Evolutionary conservation across 2,329 filamentous ascomycete genomes (phyloP).

Genomic region (Botrytis fabae): DNA sequence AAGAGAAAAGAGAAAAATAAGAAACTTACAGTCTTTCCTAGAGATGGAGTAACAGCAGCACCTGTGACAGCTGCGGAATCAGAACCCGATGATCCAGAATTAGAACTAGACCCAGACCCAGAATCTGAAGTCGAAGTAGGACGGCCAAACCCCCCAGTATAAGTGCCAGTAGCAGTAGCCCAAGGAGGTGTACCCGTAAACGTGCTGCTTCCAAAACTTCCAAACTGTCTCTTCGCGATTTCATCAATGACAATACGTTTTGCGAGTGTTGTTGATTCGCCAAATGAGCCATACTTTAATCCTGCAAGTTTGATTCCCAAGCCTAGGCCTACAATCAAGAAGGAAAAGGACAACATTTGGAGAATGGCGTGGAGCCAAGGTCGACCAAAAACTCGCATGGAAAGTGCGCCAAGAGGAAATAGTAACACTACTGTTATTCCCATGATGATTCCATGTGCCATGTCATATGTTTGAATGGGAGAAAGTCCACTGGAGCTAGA

Average conservation of each 20-base stretch:
- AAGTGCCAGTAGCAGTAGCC: constrained; percentile 8
- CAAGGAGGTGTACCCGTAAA: constrained; percentile 10
- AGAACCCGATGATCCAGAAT: neutral
- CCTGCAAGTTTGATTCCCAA: constrained; percentile 53
- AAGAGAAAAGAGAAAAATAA: constrained; percentile 12
- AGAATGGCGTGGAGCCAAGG: constrained; percentile 53
- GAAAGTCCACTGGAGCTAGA: neutral
- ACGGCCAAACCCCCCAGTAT: neutral
- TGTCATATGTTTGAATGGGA: constrained; percentile 28
- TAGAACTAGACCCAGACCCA: neutral
- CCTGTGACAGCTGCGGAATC: neutral
- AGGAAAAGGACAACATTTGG: constrained; percentile 55
- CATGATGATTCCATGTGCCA: constrained; percentile 61
- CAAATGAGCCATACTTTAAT: constrained; percentile 38
- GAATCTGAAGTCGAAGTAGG: neutral
- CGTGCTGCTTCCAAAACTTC: constrained; percentile 1
- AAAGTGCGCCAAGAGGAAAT: constrained; percentile 59
- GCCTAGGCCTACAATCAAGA: constrained; percentile 62
- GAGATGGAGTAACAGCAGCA: neutral
- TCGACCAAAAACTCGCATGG: constrained; percentile 60
- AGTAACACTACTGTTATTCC: constrained; percentile 57
- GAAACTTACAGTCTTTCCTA: constrained; percentile 43
- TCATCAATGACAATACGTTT: neutral
- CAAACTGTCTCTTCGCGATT: constrained; percentile 9
- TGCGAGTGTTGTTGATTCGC: neutral